A percentile compares a stretch with the other conserved stretches of the same genome.
These are phyloP conservation scores for Phlebiopsis flavidoalba DNA, from an alignment of 768 basidiomycete species.

Conservation along the genomic window DNA sequence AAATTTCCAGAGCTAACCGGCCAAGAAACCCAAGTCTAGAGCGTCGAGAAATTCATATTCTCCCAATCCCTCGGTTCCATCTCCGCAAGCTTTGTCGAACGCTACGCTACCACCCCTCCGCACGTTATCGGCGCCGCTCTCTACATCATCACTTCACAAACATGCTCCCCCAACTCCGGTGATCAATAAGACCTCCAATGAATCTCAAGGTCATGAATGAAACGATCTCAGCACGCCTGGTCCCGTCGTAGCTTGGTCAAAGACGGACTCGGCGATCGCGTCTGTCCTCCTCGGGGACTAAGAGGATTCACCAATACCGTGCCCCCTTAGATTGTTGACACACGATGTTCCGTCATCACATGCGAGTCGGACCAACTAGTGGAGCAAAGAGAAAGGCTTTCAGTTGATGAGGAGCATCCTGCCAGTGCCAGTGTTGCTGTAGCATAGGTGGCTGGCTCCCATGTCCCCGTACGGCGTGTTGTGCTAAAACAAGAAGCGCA, in stretches of 20 bases:
- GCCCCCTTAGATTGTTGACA: too few relatives aligned
- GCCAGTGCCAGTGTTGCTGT: conserved; percentile 4
- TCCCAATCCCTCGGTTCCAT: conserved; percentile 26
- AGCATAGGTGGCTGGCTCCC: conserved; percentile 2
- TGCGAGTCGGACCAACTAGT: not conserved
- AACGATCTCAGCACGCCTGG: conserved; percentile 8
- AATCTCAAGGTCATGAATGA: conserved; percentile 5
- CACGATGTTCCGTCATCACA: conserved; percentile 32
- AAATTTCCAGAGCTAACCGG: conserved; percentile 38
- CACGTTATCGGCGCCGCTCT: conserved; percentile 8
- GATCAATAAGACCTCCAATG: not conserved
- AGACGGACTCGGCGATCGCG: conserved; percentile 19
- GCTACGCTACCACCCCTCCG: conserved; percentile 15
- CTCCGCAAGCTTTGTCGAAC: conserved; percentile 21
- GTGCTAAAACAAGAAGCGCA: conserved; percentile 57
- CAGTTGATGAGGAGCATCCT: conserved; percentile 1
- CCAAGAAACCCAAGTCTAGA: conserved; percentile 71
- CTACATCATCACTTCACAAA: conserved; percentile 8
- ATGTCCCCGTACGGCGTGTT: too few relatives aligned
- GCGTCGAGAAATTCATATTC: conserved; percentile 30
- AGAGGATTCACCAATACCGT: conserved; percentile 50
- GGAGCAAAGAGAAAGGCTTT: conserved; percentile 20
- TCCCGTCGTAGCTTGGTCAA: conserved; percentile 19
- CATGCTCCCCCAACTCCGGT: not conserved
- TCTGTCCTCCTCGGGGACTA: conserved; percentile 32